Evolutionary conservation across 495 filamentous ascomycete genomes (phyloP), one percentile per base, ranked within the genome.

Genomic region (Parmelia sp.): DNA sequence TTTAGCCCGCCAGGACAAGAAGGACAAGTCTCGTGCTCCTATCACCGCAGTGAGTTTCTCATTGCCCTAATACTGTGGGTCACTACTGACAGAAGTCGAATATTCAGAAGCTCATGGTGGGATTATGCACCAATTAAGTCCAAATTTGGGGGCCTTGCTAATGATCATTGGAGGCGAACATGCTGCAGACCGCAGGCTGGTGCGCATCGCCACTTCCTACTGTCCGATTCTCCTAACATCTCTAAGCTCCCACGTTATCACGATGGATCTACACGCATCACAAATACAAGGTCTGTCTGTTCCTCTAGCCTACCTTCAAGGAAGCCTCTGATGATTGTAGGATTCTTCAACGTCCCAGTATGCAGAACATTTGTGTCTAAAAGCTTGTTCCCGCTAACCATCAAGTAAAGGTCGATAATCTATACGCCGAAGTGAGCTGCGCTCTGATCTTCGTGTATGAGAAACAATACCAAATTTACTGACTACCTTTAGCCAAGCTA

Each of bases 281-380:
- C 83, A 85, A 71, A 84, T 85, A 62, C 83, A 85, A 70, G 73
- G 73, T 21, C 12, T 25, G 55, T 31, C 23, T 15, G 8, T 58
- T 14, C 42, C 67, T 74, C 29, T 64, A 68, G 45, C 25, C 14
- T 29, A 6, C 0, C 14, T 23, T 2, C 11, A 75, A 90, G 62
- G 88, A 90, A 71, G 87, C 86, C 47, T 86, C 83, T 58, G 88
- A 92, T 45, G 4, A 19, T n/a, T 55, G 44, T 89, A 77, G 94
- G 94, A 53, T 98, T 98, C 82, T 98, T 98, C 82, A 96, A 95
- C 72, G 91, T 98, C 49, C 94, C 94, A 21, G 92, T 96, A 49
- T 17, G 60, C 6, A 11, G 3, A 55, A 12, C 1, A 61, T 3
- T 25, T 4, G n/a, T 5, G 44, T 40, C 45, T 17, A 15, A 15